Percentiles rank a stretch among this genome's conserved stretches.
Conservation (phyloP, 148 eudicot species). For the Nepenthes gracilis region DNA sequence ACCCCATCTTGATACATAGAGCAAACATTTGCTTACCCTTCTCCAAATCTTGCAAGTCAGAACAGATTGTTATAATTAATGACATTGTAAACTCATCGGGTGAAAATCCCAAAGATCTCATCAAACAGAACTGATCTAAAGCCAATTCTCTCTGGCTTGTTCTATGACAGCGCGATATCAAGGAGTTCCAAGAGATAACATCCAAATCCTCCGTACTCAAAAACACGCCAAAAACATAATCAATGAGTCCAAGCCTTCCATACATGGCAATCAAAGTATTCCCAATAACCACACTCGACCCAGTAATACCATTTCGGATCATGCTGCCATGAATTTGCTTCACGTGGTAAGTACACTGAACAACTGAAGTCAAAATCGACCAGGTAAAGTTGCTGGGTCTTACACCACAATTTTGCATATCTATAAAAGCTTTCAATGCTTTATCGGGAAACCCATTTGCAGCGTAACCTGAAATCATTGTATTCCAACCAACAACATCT, state of each 20-base stretch:
- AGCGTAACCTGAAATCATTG: constrained; percentile 52
- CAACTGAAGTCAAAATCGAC: constrained; percentile 38
- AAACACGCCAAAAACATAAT: constrained; percentile 70
- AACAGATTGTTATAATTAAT: constrained; percentile 31
- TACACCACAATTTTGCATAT: constrained; percentile 38
- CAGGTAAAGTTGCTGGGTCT: constrained; percentile 47
- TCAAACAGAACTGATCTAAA: constrained; percentile 31
- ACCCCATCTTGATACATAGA: constrained; percentile 50
- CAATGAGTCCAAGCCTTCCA: constrained; percentile 39
- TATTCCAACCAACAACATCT: constrained; percentile 81
- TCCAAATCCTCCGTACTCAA: constrained; percentile 47
- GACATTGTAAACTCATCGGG: constrained; percentile 61
- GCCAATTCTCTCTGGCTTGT: constrained; percentile 31
- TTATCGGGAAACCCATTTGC: constrained; percentile 23
- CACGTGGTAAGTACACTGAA: constrained; percentile 20
- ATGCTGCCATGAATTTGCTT: constrained; percentile 59
- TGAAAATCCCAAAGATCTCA: constrained; percentile 37
- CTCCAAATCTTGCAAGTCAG: constrained; percentile 39
- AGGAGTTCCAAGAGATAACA: constrained; percentile 69
- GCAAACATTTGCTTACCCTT: constrained; percentile 58
- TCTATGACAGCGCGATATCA: constrained; percentile 41
- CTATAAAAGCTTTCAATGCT: constrained; percentile 29
- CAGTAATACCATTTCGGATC: constrained; percentile 31
- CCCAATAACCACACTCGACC: constrained; percentile 50
- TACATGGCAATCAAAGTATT: constrained; percentile 72